Evolutionary conservation across 345 rosid species (phyloP).

Genomic region (Excoecaria cochinchinensis): DNA sequence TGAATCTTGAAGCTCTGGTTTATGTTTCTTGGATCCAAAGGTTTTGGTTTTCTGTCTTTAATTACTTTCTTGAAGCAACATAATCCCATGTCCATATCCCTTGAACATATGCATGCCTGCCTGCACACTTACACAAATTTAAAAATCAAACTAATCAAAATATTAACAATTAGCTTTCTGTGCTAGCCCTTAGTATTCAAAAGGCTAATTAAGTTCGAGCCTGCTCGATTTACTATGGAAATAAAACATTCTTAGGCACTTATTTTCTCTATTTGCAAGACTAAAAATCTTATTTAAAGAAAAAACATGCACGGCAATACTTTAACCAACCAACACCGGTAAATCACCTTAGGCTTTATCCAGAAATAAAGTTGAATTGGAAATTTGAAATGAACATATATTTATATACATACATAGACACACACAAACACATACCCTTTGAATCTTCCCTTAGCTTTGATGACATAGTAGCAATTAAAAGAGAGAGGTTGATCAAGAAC

Average conservation of each 20-base stretch:
- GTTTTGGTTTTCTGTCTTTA: slow-evolving; percentile 54
- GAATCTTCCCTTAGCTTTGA: slow-evolving; percentile 53
- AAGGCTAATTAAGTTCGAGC: not conserved
- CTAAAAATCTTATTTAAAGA: too few species aligned
- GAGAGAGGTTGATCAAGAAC: too few species aligned
- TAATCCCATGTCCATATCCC: slow-evolving; percentile 46
- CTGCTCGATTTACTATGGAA: not conserved
- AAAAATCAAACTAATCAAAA: not conserved
- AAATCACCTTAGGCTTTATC: too few species aligned
- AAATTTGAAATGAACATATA: too few species aligned
- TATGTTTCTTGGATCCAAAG: slow-evolving; percentile 57
- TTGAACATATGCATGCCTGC: slow-evolving; percentile 57
- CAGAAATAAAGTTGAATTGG: too few species aligned
- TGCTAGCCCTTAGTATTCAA: not conserved
- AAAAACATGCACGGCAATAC: too few species aligned
- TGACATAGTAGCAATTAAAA: slow-evolving; percentile 16
- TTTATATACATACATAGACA: too few species aligned
- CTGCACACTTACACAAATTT: slow-evolving; percentile 28
- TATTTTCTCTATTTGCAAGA: too few species aligned
- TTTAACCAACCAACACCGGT: too few species aligned
- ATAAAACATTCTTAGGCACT: too few species aligned
- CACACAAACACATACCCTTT: slow-evolving; percentile 46
- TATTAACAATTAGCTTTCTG: not conserved
- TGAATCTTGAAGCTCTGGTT: slow-evolving; percentile 59
- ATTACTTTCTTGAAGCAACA: slow-evolving; percentile 49